Evolutionary conservation across 2,329 filamentous ascomycete species (phyloP).

Genomic region (Annulohypoxylon truncatum): DNA sequence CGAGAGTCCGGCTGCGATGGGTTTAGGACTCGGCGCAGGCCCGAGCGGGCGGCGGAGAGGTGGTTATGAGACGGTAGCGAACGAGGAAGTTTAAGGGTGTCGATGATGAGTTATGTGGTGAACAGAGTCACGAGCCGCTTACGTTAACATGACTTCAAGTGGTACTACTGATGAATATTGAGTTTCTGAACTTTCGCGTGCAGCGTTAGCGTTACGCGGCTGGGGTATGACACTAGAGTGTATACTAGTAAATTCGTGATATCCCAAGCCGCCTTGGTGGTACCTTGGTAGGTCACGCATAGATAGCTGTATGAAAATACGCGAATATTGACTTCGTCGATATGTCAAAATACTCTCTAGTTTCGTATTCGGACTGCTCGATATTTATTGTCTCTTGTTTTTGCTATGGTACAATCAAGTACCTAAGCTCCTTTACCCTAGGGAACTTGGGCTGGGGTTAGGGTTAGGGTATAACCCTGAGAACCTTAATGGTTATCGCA

Average conservation of each 20-base stretch:
- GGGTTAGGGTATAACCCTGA: not conserved
- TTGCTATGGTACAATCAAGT: no score
- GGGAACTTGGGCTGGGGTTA: not conserved
- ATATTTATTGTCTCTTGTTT: no score
- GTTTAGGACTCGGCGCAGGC: slow-evolving; percentile 49
- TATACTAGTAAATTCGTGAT: slow-evolving; percentile 14
- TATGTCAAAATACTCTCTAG: not conserved
- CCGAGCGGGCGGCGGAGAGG: slow-evolving; percentile 60
- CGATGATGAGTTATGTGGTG: slow-evolving; percentile 2
- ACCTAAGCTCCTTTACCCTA: not conserved
- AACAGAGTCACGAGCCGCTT: not conserved
- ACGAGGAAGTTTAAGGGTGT: slow-evolving; percentile 69
- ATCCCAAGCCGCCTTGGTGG: not conserved
- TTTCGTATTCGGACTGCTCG: no score
- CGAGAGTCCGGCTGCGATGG: slow-evolving; percentile 80
- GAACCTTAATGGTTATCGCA: no score
- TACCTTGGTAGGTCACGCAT: not conserved
- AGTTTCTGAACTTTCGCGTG: slow-evolving; percentile 3
- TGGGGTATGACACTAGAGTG: slow-evolving; percentile 13
- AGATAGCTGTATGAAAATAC: not conserved
- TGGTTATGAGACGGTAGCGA: slow-evolving; percentile 72
- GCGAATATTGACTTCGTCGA: not conserved
- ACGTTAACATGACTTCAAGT: slow-evolving; percentile 20
- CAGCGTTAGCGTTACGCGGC: not conserved
- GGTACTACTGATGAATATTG: slow-evolving; percentile 15